phyloP scores from a whole-genome alignment of 2,329 filamentous ascomycete species.

The Xylaria sp. region DNA sequence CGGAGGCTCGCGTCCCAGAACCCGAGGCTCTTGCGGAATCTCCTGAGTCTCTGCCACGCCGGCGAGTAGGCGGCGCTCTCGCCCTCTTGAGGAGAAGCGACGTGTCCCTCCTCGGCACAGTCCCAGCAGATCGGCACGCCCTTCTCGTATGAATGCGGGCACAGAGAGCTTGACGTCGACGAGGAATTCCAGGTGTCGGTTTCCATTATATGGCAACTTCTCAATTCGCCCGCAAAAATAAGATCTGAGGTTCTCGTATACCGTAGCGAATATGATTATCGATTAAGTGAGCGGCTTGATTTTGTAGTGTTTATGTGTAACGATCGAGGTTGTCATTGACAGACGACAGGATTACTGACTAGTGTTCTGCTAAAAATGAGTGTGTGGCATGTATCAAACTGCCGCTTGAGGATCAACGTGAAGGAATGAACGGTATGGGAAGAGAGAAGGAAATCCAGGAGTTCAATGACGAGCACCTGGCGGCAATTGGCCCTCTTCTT shows the following conservation, averaged over 20 bases:
- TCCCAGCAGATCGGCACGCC: constrained; percentile 27
- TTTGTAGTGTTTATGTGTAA: not conserved
- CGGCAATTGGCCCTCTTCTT: not conserved
- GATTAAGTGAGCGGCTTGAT: not conserved
- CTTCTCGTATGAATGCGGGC: constrained; percentile 17
- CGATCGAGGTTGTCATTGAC: not conserved
- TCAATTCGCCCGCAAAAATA: not conserved
- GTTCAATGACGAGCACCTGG: not conserved
- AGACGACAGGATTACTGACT: not conserved
- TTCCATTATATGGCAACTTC: constrained; percentile 3
- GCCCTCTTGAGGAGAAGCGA: not conserved
- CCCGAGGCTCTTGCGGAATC: constrained; percentile 36
- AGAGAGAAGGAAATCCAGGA: not conserved
- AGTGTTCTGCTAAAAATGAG: not conserved
- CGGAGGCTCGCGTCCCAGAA: constrained; percentile 5
- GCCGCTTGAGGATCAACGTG: not conserved
- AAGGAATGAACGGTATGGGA: not conserved
- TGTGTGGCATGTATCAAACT: not conserved
- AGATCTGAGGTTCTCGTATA: not conserved
- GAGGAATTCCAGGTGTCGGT: not conserved
- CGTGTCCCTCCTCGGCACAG: constrained; percentile 26
- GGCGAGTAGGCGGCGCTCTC: not conserved
- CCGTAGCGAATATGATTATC: not conserved
- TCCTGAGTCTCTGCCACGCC: constrained; percentile 17
- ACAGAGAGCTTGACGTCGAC: constrained; percentile 7